These are phyloP conservation scores for Fusarium aywerte DNA, from an alignment of 2,329 filamentous ascomycete species.

Conservation along the genomic window DNA sequence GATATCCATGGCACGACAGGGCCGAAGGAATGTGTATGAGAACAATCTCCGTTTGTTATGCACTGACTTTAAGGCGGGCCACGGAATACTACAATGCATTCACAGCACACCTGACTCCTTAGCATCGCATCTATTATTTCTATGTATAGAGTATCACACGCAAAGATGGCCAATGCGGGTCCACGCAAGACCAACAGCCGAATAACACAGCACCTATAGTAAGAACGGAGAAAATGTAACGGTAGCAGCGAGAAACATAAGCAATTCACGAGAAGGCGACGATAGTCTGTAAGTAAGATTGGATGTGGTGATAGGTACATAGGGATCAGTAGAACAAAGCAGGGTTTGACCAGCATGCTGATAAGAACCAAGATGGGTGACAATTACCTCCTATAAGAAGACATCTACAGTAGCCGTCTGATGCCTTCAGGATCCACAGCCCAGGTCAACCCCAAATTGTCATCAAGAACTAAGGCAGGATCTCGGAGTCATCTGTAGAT, in stretches of 20 bases:
- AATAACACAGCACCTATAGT: conserved; percentile 2
- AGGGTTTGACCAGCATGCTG: too few relatives aligned
- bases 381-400: background rate
- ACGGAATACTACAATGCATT: conserved; percentile 1
- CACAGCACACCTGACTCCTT: background rate
- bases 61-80: background rate
- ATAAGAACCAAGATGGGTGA: background rate
- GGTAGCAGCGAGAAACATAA: conserved; percentile 29
- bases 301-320: conserved; percentile 5
- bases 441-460: background rate
- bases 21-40: conserved; percentile 2
- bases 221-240: conserved; percentile 26
- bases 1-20: conserved; percentile 2
- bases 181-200: conserved; percentile 2
- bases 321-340: background rate
- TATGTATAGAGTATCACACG: conserved; percentile 39
- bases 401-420: background rate
- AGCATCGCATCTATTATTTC: conserved; percentile 15
- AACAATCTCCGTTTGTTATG: conserved; percentile 25
- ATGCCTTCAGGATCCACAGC: background rate
- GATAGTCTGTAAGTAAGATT: conserved; percentile 14
- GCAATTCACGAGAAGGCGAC: conserved; percentile 10
- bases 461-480: conserved; percentile 17
- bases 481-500: conserved; percentile 35
- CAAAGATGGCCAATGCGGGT: conserved; percentile 23